Percentiles rank a stretch among this genome's conserved stretches.
Evolutionary conservation across 306 rosid species (phyloP).

Genomic region (Leucaena leucocephala): DNA sequence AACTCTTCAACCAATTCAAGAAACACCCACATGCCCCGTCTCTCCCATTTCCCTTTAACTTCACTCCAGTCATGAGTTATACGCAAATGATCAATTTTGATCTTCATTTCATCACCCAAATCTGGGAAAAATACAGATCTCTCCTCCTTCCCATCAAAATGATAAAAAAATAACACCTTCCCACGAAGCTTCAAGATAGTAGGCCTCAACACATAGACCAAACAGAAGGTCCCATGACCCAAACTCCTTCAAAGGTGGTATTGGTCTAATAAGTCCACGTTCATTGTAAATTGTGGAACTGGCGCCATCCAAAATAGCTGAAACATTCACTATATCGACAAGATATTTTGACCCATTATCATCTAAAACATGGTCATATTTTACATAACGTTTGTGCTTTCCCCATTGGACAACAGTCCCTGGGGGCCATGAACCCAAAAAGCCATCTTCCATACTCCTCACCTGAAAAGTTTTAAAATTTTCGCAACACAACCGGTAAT

Average conservation of each 20-base stretch:
- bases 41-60: constrained; percentile 59
- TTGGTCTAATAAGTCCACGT: constrained; percentile 69
- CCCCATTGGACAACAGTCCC: constrained; percentile 53
- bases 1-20: constrained; percentile 71
- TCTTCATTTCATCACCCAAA: constrained; percentile 71
- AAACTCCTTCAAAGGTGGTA: constrained; percentile 49
- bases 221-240: constrained; percentile 42
- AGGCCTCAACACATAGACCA: constrained; percentile 82
- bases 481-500: background rate
- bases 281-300: constrained; percentile 3
- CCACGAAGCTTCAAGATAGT: constrained; percentile 85
- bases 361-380: constrained; percentile 56
- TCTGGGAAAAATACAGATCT: constrained; percentile 78
- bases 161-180: constrained; percentile 89
- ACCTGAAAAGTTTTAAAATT: constrained; percentile 55
- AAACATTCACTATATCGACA: constrained; percentile 53
- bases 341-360: constrained; percentile 42
- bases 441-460: constrained; percentile 74
- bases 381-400: constrained; percentile 51
- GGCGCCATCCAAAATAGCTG: constrained; percentile 53
- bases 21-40: constrained; percentile 71
- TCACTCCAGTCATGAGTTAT: constrained; percentile 82
- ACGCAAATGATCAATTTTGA: constrained; percentile 47
- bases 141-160: constrained; percentile 53
- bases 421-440: constrained; percentile 87